Conservation (phyloP, 1,139 yeast species). For the Sugiyamaella sp. region DNA sequence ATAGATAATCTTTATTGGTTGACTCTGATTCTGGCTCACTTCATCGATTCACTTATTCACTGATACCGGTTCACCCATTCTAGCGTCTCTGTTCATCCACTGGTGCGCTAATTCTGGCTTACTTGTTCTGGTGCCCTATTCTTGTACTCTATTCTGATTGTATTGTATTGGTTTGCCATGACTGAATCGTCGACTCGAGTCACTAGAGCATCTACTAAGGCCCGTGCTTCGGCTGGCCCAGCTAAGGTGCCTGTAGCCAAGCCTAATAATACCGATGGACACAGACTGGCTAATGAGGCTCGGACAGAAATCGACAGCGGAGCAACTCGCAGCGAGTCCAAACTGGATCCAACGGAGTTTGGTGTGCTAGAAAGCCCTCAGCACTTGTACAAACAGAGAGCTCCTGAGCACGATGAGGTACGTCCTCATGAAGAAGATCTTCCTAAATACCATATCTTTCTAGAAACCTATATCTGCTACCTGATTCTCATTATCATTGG, state of each 20-base stretch:
- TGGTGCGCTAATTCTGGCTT: no score
- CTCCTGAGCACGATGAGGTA: conserved; percentile 32
- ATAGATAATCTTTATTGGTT: no score
- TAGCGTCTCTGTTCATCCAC: no score
- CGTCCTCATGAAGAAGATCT: conserved; percentile 57
- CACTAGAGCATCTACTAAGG: conserved; percentile 4
- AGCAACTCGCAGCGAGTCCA: neutral
- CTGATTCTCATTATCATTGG: conserved; percentile 84
- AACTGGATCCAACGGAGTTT: conserved; percentile 33
- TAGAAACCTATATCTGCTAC: conserved; percentile 83
- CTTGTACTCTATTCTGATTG: no score
- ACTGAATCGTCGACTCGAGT: conserved; percentile 5
- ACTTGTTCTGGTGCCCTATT: no score
- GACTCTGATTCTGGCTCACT: no score
- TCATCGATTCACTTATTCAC: no score
- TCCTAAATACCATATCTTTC: conserved; percentile 78
- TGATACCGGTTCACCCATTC: no score
- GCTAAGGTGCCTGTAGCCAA: neutral
- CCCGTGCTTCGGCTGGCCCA: neutral
- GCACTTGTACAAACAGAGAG: conserved; percentile 46
- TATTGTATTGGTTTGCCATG: neutral
- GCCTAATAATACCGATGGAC: neutral
- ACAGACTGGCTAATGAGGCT: neutral
- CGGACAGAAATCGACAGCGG: no score
- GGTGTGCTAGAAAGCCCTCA: conserved; percentile 36